phyloP scores from a whole-genome alignment of 805 yeast species.

The Spathaspora passalidarum region DNA sequence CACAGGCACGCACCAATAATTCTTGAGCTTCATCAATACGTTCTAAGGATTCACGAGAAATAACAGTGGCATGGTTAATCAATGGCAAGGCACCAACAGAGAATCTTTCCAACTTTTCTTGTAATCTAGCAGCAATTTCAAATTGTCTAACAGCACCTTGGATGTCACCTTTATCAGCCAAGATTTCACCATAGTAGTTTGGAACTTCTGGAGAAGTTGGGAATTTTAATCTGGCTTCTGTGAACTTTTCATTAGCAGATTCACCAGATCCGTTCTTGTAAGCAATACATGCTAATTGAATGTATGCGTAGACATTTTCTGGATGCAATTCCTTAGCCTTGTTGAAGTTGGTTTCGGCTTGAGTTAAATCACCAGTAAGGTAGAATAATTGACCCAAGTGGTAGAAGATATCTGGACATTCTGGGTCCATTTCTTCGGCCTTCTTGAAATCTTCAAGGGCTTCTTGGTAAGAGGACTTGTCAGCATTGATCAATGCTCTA shows the following conservation, averaged over 20 bases:
- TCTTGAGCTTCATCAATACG: conserved; percentile 53
- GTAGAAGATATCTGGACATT: conserved; percentile 80
- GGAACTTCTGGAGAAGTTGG: conserved; percentile 90
- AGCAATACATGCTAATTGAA: conserved; percentile 89
- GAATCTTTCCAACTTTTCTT: conserved; percentile 61
- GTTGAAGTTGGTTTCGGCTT: conserved; percentile 72
- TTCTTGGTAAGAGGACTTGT: conserved; percentile 60
- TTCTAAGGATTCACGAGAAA: conserved; percentile 54
- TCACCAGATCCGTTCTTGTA: conserved; percentile 69
- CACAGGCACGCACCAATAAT: conserved; percentile 70
- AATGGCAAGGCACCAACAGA: conserved; percentile 87
- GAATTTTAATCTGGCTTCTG: conserved; percentile 68
- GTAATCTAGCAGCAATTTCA: conserved; percentile 81
- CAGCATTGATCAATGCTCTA: conserved; percentile 81
- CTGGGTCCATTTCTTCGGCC: conserved; percentile 68
- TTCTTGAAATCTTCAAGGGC: conserved; percentile 64
- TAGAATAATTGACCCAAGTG: conserved; percentile 93
- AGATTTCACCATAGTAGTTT: conserved; percentile 92
- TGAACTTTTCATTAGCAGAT: conserved; percentile 63
- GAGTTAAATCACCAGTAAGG: conserved; percentile 67
- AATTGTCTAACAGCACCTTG: conserved; percentile 77
- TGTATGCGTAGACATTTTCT: conserved; percentile 75
- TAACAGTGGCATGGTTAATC: conserved; percentile 80
- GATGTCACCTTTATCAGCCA: conserved; percentile 75
- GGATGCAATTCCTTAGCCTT: conserved; percentile 75